Evolutionary conservation across 169 alveolate species (phyloP).

Genomic region (Plasmodium sp.): DNA sequence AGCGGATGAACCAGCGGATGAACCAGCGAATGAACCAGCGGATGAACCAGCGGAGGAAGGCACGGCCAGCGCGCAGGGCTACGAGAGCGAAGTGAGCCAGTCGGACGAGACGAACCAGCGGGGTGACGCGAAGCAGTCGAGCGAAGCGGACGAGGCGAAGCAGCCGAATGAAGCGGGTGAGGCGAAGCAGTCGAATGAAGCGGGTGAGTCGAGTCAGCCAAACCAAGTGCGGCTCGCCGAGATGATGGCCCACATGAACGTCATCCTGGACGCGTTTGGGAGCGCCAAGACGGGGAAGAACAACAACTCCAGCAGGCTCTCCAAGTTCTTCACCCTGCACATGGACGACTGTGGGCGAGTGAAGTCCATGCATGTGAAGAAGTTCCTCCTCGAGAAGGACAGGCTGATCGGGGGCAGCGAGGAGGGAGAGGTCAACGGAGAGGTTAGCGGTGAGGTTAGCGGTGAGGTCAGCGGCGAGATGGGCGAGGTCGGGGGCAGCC

Average conservation of each 20-base stretch:
- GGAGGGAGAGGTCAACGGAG: neutral
- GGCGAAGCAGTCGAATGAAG: too few relatives aligned
- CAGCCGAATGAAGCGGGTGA: neutral
- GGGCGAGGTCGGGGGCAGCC: neutral
- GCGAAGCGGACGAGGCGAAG: neutral
- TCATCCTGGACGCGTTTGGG: conserved; percentile 53
- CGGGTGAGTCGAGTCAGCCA: neutral
- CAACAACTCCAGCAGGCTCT: conserved; percentile 40
- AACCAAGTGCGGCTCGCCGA: neutral
- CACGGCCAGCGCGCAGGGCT: neutral
- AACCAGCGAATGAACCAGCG: too few relatives aligned
- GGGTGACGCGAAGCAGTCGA: neutral
- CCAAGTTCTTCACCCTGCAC: conserved; percentile 19
- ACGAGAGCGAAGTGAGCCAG: neutral
- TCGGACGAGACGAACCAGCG: neutral
- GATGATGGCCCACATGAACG: conserved; percentile 2
- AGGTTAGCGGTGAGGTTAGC: too few relatives aligned
- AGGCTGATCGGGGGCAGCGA: conserved; percentile 9
- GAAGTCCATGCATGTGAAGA: neutral
- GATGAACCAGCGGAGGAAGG: neutral
- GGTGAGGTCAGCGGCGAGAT: too few relatives aligned
- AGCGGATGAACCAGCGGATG: neutral
- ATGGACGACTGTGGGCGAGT: conserved; percentile 3
- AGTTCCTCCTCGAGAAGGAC: conserved; percentile 45
- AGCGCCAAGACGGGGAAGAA: conserved; percentile 23